Evolutionary conservation across 1,284 basidiomycete species (phyloP).

Genomic region (Meripilus lineatus): DNA sequence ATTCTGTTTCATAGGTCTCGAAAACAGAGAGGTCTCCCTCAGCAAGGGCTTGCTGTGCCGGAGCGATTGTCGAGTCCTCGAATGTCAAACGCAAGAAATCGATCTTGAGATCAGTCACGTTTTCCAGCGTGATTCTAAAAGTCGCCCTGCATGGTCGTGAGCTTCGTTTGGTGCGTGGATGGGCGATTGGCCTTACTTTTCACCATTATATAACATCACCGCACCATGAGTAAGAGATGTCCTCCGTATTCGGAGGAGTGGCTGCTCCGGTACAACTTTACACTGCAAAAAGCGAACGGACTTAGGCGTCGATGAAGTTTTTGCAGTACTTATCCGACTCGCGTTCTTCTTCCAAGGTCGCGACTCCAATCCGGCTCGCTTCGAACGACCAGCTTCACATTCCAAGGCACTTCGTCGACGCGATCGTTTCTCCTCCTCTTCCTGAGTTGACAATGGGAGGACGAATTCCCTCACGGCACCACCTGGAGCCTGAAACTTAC

Average conservation of each 20-base stretch:
- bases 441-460: slow-evolving; percentile 69
- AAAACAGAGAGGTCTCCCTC: slow-evolving; percentile 80
- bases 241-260: slow-evolving; percentile 78
- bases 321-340: slow-evolving; percentile 35
- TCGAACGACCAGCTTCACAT: slow-evolving; percentile 63
- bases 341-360: slow-evolving; percentile 49
- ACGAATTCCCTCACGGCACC: slow-evolving; percentile 70
- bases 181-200: slow-evolving; percentile 69
- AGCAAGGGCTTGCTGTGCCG: slow-evolving; percentile 69
- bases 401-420: slow-evolving; percentile 54
- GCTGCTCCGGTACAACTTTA: slow-evolving; percentile 80
- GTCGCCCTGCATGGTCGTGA: slow-evolving; percentile 60
- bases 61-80: slow-evolving; percentile 81
- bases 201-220: slow-evolving; percentile 91
- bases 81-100: slow-evolving; percentile 85
- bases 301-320: slow-evolving; percentile 23
- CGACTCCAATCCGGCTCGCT: slow-evolving; percentile 66
- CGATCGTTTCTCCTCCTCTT: slow-evolving; percentile 61
- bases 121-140: slow-evolving; percentile 84
- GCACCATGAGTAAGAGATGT: slow-evolving; percentile 89
- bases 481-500: slow-evolving; percentile 71
- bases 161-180: too few relatives aligned
- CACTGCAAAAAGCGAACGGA: slow-evolving; percentile 59
- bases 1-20: slow-evolving; percentile 89
- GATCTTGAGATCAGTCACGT: slow-evolving; percentile 76